Conservation (phyloP, 2,329 filamentous ascomycete species). For the Dactylellina sp. region DNA sequence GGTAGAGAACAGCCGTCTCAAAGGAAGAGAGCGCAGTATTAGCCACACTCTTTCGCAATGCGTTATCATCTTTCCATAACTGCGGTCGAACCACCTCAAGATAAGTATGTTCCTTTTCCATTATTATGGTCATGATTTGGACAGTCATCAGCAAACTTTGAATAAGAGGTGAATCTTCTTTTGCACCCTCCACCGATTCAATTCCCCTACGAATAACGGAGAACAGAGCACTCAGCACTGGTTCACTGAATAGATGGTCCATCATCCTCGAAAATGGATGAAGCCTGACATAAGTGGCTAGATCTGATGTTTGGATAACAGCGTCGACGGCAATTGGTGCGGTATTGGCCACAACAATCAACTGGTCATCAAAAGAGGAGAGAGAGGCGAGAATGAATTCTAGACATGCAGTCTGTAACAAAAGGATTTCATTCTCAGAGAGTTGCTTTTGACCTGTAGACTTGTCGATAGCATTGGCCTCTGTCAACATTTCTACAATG, state of each 20-base stretch:
- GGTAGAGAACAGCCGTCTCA: constrained; percentile 87
- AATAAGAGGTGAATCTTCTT: constrained; percentile 83
- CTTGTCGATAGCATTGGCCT: constrained; percentile 40
- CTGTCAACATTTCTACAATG: constrained; percentile 71
- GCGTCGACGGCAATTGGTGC: constrained; percentile 80
- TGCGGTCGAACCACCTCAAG: constrained; percentile 86
- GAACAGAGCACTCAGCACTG: constrained; percentile 83
- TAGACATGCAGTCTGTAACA: constrained; percentile 80
- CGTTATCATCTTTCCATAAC: constrained; percentile 74
- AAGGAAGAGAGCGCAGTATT: constrained; percentile 86
- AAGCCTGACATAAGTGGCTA: constrained; percentile 82
- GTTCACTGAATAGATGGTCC: constrained; percentile 98
- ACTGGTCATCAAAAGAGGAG: constrained; percentile 89
- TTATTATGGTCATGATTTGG: constrained; percentile 82
- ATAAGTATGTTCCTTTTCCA: constrained; percentile 91
- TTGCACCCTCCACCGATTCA: constrained; percentile 70
- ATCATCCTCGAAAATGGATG: constrained; percentile 95
- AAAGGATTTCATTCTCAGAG: constrained; percentile 40
- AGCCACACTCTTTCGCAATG: constrained; percentile 73
- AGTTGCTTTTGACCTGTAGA: constrained; percentile 43
- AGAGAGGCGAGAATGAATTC: constrained; percentile 84
- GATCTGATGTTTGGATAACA: constrained; percentile 77
- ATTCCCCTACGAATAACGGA: constrained; percentile 81
- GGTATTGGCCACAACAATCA: constrained; percentile 85
- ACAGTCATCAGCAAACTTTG: constrained; percentile 82